These are phyloP conservation scores for Gonapodya prolifera DNA, from an alignment of 192 early-diverging fungal genomes.

Conservation along the genomic window DNA sequence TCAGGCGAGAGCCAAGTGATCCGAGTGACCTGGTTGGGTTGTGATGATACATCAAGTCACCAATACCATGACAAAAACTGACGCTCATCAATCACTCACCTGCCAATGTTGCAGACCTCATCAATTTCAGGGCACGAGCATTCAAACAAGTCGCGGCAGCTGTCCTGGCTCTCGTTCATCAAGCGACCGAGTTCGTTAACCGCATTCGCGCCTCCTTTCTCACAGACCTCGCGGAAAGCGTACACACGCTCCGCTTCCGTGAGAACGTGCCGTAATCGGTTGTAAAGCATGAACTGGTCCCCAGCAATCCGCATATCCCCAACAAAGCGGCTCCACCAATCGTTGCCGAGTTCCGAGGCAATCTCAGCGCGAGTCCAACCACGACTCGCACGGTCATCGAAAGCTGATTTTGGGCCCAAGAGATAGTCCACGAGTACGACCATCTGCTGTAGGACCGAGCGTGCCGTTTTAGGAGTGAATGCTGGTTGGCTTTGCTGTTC, in stretches of 20 bases:
- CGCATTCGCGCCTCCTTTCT: constrained; percentile 10
- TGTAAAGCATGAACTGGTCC: constrained; percentile 57
- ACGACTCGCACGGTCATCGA: background rate
- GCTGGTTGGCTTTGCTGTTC: background rate
- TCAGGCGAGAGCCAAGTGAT: constrained; percentile 70
- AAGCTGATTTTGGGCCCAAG: background rate
- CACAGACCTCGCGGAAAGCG: constrained; percentile 35
- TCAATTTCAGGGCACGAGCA: constrained; percentile 79
- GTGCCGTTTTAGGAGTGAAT: background rate
- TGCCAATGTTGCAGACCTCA: constrained; percentile 51
- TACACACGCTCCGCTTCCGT: constrained; percentile 69
- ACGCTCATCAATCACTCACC: too few relatives aligned
- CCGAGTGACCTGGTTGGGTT: constrained; percentile 28
- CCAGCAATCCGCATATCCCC: constrained; percentile 38
- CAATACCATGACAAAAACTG: background rate
- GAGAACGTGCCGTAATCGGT: constrained; percentile 73
- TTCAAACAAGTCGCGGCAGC: constrained; percentile 68
- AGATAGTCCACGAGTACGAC: background rate
- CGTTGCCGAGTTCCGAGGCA: background rate
- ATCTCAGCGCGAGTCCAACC: background rate
- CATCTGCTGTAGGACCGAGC: background rate
- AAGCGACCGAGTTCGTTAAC: constrained; percentile 55
- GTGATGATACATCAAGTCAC: background rate
- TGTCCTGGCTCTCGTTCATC: constrained; percentile 80
- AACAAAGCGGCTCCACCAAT: constrained; percentile 11